Evolutionary conservation across 1,284 basidiomycete species (phyloP).

Genomic region (Pseudozyma tsukubaensis): DNA sequence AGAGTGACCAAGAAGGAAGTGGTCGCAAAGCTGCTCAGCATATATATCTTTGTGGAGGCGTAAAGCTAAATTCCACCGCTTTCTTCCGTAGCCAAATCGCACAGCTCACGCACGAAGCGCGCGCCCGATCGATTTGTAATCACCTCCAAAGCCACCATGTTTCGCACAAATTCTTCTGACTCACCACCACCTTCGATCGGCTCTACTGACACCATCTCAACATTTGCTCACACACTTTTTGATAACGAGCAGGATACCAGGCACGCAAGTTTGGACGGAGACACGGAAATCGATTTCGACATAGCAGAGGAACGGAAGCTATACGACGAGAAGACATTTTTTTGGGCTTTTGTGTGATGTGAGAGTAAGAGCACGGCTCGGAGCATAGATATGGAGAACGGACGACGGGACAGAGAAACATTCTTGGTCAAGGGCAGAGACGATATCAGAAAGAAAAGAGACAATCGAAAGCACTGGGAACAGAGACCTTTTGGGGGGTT

Average conservation of each 20-base stretch:
- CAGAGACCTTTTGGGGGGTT: constrained; percentile 27
- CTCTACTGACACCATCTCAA: constrained; percentile 7
- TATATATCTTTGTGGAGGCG: constrained; percentile 5
- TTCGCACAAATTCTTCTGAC: not conserved
- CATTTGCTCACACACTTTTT: not conserved
- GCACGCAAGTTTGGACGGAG: not conserved
- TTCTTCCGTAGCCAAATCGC: not conserved
- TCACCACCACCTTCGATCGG: not conserved
- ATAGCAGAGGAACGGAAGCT: constrained; percentile 1
- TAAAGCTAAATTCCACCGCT: constrained; percentile 6
- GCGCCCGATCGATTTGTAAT: constrained; percentile 5
- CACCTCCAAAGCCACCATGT: not conserved
- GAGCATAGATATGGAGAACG: constrained; percentile 23
- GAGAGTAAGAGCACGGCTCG: constrained; percentile 6
- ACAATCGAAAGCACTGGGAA: constrained; percentile 5
- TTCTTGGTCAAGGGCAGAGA: constrained; percentile 27
- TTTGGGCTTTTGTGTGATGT: constrained; percentile 1
- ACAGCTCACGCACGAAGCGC: too few species aligned
- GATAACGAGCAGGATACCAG: too few species aligned
- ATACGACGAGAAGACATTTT: constrained; percentile 9
- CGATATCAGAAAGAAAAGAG: not conserved
- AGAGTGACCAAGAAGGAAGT: not conserved
- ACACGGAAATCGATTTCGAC: not conserved
- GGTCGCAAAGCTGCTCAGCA: not conserved
- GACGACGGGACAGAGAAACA: not conserved